These are phyloP conservation scores for Rhizomucor miehei DNA, from an alignment of 371 early-diverging fungal species.

Conservation along the genomic window DNA sequence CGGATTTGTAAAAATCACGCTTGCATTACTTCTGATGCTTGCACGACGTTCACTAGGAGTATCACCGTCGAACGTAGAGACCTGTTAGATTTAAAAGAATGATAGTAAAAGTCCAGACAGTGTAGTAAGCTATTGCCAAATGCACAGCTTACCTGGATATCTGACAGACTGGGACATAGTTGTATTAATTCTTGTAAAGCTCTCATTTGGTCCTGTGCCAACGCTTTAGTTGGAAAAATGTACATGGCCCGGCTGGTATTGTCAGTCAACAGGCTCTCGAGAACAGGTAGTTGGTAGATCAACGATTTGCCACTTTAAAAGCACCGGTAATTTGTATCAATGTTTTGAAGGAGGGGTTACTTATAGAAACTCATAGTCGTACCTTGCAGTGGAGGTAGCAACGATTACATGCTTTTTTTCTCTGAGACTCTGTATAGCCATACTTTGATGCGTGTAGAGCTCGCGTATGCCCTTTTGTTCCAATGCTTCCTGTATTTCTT, in stretches of 20 bases:
- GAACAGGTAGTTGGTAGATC: constrained; percentile 70
- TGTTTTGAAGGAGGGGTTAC: not conserved
- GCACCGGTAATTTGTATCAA: not conserved
- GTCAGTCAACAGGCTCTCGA: constrained; percentile 49
- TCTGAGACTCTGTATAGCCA: constrained; percentile 52
- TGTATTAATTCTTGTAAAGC: constrained; percentile 39
- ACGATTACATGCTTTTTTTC: constrained; percentile 56
- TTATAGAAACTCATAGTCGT: too few relatives aligned
- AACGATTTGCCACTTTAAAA: constrained; percentile 83
- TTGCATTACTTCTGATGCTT: constrained; percentile 44
- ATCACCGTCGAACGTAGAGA: constrained; percentile 48
- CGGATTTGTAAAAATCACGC: constrained; percentile 77
- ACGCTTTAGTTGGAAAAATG: constrained; percentile 75
- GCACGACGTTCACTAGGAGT: constrained; percentile 42
- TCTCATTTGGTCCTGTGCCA: constrained; percentile 77
- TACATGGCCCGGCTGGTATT: constrained; percentile 44
- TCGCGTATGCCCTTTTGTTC: constrained; percentile 28
- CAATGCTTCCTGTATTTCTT: constrained; percentile 26
- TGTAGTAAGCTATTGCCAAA: not conserved
- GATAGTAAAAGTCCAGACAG: not conserved
- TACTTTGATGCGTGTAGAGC: constrained; percentile 70
- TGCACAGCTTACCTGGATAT: constrained; percentile 10
- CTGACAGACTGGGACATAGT: constrained; percentile 12
- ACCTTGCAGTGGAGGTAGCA: constrained; percentile 71
- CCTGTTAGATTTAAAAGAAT: constrained; percentile 6